Percentiles rank a stretch among this genome's conserved stretches.
Conservation (phyloP, 257 asterid species). For the Paraleonurus japonicus region DNA sequence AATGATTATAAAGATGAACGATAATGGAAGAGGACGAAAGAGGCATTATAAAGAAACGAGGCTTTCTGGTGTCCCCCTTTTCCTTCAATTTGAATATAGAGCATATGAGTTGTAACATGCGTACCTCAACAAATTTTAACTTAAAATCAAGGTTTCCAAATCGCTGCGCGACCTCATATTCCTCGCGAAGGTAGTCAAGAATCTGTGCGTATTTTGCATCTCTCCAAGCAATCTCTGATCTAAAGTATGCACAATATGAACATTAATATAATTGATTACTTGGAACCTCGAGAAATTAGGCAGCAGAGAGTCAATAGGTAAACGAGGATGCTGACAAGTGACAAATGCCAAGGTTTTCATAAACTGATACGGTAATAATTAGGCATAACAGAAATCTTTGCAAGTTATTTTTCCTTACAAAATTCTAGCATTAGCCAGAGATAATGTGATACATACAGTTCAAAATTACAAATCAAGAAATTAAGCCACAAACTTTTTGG, state of each 20-base stretch:
- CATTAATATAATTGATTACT: not conserved
- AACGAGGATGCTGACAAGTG: not conserved
- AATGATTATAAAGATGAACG: not conserved
- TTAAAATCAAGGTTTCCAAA: conserved; percentile 93
- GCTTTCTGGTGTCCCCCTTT: not conserved
- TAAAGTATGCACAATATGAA: conserved; percentile 31
- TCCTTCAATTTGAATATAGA: not conserved
- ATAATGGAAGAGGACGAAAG: not conserved
- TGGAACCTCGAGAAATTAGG: not conserved
- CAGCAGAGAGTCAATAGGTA: not conserved
- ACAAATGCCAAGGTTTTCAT: not conserved
- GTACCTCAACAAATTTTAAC: conserved; percentile 90
- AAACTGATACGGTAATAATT: not conserved
- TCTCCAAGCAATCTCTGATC: conserved; percentile 99
- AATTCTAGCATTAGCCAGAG: not conserved
- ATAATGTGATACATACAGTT: not conserved
- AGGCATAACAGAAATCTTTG: not conserved
- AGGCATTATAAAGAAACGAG: not conserved
- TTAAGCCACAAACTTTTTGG: not conserved
- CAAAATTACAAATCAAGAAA: not conserved
- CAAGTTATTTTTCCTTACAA: not conserved
- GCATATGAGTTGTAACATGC: conserved; percentile 12
- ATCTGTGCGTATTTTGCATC: conserved; percentile 94
- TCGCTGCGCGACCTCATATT: conserved; percentile 91
- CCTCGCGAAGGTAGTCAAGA: conserved; percentile 92